Conservation (phyloP, 2,329 filamentous ascomycete genomes). For the Verticillium klebahnii region DNA sequence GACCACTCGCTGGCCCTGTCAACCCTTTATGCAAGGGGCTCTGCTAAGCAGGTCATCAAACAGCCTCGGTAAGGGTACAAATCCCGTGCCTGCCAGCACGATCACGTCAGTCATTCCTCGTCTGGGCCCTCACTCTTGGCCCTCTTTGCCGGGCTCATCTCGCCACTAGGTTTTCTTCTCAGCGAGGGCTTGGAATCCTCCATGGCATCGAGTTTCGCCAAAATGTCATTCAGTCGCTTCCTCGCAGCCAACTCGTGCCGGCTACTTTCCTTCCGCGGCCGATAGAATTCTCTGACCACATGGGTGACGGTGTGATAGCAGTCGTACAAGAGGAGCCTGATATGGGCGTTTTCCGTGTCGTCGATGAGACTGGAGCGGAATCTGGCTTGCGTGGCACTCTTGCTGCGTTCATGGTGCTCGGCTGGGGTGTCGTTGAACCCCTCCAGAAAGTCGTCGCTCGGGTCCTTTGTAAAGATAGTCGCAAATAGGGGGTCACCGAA, state of each 20-base stretch:
- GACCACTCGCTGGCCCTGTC: background rate
- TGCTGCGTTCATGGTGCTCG: background rate
- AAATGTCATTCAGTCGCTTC: slow-evolving; percentile 40
- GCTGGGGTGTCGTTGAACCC: slow-evolving; percentile 36
- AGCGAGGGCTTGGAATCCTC: slow-evolving; percentile 16
- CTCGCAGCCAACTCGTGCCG: slow-evolving; percentile 48
- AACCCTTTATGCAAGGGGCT: background rate
- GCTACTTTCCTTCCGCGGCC: slow-evolving; percentile 42
- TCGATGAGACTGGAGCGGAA: slow-evolving; percentile 29
- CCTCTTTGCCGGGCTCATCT: slow-evolving; percentile 41
- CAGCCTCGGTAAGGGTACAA: background rate
- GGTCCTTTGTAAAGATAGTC: slow-evolving; percentile 39
- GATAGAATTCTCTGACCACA: slow-evolving; percentile 52
- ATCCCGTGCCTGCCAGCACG: background rate
- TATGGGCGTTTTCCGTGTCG: slow-evolving; percentile 34
- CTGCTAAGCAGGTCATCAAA: background rate
- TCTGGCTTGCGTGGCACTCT: slow-evolving; percentile 1
- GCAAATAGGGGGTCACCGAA: slow-evolving; percentile 58
- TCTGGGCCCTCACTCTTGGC: slow-evolving; percentile 21
- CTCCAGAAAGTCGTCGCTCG: slow-evolving; percentile 38
- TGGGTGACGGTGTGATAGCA: slow-evolving; percentile 50
- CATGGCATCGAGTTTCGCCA: slow-evolving; percentile 40
- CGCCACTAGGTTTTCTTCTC: slow-evolving; percentile 30
- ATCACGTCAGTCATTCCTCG: background rate
- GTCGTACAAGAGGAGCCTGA: slow-evolving; percentile 50